These are phyloP conservation scores for Macadamia integrifolia DNA, from an alignment of 164 flowering plant genomes.

Conservation along the genomic window DNA sequence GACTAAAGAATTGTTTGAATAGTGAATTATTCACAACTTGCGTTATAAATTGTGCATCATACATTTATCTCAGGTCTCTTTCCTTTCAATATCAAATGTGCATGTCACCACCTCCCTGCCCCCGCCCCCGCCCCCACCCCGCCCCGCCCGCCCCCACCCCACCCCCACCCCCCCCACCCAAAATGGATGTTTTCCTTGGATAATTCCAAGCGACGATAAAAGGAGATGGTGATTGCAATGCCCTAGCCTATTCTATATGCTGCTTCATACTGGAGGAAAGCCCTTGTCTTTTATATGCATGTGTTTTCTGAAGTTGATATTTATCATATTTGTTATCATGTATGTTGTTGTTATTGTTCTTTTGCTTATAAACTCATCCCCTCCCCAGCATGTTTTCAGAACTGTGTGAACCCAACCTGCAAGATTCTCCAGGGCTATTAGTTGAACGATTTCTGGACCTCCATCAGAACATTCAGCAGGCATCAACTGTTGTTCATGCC, in stretches of 20 bases:
- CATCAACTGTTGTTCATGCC: slow-evolving; percentile 24
- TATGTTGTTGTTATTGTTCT: neutral
- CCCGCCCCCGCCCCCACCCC: too few relatives aligned
- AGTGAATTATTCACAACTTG: too few relatives aligned
- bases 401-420: slow-evolving; percentile 34
- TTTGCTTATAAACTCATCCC: neutral
- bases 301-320: too few relatives aligned
- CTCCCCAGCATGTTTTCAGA: slow-evolving; percentile 43
- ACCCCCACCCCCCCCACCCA: too few relatives aligned
- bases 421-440: slow-evolving; percentile 26
- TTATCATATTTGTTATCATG: neutral
- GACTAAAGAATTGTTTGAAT: too few relatives aligned
- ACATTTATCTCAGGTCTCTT: too few relatives aligned
- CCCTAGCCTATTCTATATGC: neutral
- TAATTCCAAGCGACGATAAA: neutral
- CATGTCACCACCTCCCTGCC: too few relatives aligned
- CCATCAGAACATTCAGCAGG: slow-evolving; percentile 34
- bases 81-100: too few relatives aligned
- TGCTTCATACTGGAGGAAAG: neutral
- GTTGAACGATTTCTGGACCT: slow-evolving; percentile 46
- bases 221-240: neutral
- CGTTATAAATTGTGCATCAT: too few relatives aligned
- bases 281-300: too few relatives aligned
- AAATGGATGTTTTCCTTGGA: neutral
- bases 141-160: too few relatives aligned